These are phyloP conservation scores for Guadua angustifolia DNA, from an alignment of 176 grass and related monocot species.

Conservation along the genomic window DNA sequence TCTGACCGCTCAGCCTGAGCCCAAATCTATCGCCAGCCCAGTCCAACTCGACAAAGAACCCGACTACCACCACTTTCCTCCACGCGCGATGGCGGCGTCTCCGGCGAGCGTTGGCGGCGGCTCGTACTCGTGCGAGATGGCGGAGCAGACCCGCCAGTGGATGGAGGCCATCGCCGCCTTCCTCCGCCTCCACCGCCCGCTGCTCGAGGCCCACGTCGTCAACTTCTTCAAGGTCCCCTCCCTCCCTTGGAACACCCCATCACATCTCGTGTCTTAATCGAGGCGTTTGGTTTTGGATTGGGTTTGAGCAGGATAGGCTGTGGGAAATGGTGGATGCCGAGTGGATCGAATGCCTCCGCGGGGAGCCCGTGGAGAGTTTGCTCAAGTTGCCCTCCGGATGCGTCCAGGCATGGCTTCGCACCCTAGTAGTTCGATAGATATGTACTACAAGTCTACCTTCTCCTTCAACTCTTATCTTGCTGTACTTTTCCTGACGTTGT, in stretches of 20 bases:
- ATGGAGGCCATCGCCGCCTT: slow-evolving; percentile 72
- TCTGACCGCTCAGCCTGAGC: not conserved
- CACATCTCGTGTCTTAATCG: not conserved
- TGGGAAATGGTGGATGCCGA: slow-evolving; percentile 80
- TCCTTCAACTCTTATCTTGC: not conserved
- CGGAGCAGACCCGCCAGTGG: slow-evolving; percentile 70
- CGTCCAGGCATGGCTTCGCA: slow-evolving; percentile 49
- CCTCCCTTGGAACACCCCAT: not conserved
- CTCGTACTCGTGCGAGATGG: slow-evolving; percentile 63
- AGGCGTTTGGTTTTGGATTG: slow-evolving; percentile 9
- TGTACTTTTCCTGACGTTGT: not conserved
- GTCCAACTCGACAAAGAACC: not conserved
- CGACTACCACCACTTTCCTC: not conserved
- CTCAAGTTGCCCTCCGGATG: slow-evolving; percentile 72
- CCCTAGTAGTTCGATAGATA: not conserved
- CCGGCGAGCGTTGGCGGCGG: slow-evolving; percentile 35
- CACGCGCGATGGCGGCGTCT: slow-evolving; percentile 46
- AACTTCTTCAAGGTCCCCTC: slow-evolving; percentile 89
- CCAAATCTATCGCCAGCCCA: not conserved
- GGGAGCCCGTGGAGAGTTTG: slow-evolving; percentile 63
- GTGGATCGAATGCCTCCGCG: slow-evolving; percentile 84
- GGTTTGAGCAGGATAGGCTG: slow-evolving; percentile 59
- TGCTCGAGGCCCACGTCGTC: slow-evolving; percentile 87
- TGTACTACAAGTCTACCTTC: not conserved
- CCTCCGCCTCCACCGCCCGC: slow-evolving; percentile 56